Evolutionary conservation across 371 early-diverging fungal species (phyloP), one percentile per base, ranked within the genome.

Genomic region (Funneliformis caledonium): DNA sequence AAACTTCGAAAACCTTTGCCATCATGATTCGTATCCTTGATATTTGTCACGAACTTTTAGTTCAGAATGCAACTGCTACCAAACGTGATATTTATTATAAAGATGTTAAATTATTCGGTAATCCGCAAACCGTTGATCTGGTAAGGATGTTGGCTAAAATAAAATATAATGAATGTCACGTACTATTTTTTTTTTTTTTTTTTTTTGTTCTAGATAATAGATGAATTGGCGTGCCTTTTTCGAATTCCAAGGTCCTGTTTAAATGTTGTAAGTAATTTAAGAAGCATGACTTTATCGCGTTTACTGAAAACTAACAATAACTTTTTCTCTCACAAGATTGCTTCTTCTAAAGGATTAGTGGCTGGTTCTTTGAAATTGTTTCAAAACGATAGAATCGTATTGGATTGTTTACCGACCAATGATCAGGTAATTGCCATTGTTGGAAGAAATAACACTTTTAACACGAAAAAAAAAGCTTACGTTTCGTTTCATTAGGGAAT

Each of bases 21-120:
- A 60, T 76, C 22, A 43, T 76, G 42, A 42, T 76, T 12, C 31
- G 76, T 26, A 37, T 76, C 8, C 64, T 76, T 42, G 76, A 76
- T 47, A 76, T 76, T 33, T 62, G 61, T 22, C 77, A 76, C 64
- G 64, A 76, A 31, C 65, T 76, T 42, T 56, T 76, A 22, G 22
- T 31, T 33, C 62, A 76, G 26, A 37, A 64, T 31, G 33, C 47
- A 12, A 76, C 65, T 10, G 77, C 77, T 43, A 76, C 65, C 16
- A 76, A 76, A 47, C 47, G 77, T n/a, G 77, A 76, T 47, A 76
- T 76, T 45, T 76, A 64, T 76, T 76, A 76, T 43, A 76, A 76
- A 76, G 77, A 76, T 48, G 64, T 76, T 16, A 31, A 64, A 76
- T 64, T 65, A 48, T 65, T 76, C 26, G 76, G 76, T 12, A 76